Base-by-base conservation (phyloP, 495 filamentous ascomycete genomes). In the Penicillium psychrofluorescens region DNA sequence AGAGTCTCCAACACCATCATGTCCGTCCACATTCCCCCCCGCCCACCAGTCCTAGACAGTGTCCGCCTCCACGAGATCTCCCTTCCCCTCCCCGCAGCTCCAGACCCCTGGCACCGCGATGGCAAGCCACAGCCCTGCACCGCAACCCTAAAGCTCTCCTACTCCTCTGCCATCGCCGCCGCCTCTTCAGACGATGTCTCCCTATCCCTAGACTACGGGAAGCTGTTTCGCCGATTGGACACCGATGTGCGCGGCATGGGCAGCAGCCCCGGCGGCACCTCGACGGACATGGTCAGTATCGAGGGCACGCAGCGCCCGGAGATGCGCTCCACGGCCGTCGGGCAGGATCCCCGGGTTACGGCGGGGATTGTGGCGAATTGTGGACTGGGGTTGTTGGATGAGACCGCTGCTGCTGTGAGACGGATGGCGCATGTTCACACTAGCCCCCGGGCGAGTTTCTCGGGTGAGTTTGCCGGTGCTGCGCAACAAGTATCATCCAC, bases 141-240 rank as follows among this genome's bases (percentile, higher is more conserved):
- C n/a, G 67, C 62, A 43, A 65, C 59, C 22, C 53, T 72, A 9
- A 67, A 63, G 35, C 58, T 74, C 15, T 68, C 68, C 22, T 71
- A 72, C 49, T 68, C 67, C 10, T 68, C 66, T 30, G 64, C 69
- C 28, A 56, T 69, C 31, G 64, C 62, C 1, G 62, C 67, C 11
- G 70, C 68, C 0, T 58, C 56, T 11, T 59, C 63, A 16, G 70
- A 74, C 36, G 64, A 72, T 47, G 68, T 74, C 42, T 68, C 67
- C 5, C 59, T 71, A 7, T 67, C 68, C 1, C 46, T 74, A 7
- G 68, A 74, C 49, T 74, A 74, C 51, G 68, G 70, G 32, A 72
- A 72, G 50, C 63, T 74, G 1, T 74, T 66, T 49, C 67, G 69
- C 8, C 67, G 66, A n/a, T 44, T 71, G 8, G 68, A 71, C 30